Evolutionary conservation across 176 grass and related monocot species (phyloP).

Genomic region (Paspalum notatum): DNA sequence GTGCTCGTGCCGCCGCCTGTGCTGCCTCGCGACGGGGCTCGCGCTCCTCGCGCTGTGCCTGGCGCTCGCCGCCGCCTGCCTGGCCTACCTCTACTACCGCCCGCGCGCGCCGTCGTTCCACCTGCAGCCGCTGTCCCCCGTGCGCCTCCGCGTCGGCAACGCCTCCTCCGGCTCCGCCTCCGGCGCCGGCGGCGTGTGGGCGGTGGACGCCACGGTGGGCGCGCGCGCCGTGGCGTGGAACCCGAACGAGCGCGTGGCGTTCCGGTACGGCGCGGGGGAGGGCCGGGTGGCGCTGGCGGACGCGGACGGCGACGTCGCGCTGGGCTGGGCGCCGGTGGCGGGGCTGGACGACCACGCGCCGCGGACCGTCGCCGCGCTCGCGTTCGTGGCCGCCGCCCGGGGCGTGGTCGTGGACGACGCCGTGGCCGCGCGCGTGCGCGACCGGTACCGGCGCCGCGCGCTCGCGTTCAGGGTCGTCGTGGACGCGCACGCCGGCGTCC

Average conservation of each 20-base stretch:
- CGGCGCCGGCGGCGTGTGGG: too few species aligned
- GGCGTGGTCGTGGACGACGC: constrained; percentile 81
- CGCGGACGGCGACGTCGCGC: constrained; percentile 62
- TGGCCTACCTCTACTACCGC: constrained; percentile 87
- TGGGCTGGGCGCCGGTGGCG: constrained; percentile 51
- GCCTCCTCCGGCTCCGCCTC: constrained; percentile 23
- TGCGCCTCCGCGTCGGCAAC: constrained; percentile 44
- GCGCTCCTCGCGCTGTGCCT: constrained; percentile 47
- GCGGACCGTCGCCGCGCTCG: constrained; percentile 47
- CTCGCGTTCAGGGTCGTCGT: constrained; percentile 67
- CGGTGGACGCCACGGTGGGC: constrained; percentile 55
- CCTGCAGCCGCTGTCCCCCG: constrained; percentile 56
- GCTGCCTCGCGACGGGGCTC: constrained; percentile 51
- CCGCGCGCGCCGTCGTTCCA: constrained; percentile 74
- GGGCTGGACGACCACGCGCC: constrained; percentile 53
- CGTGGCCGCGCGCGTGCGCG: constrained; percentile 60
- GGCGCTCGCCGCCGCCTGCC: constrained; percentile 54
- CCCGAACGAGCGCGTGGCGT: constrained; percentile 62
- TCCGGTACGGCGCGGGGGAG: constrained; percentile 68
- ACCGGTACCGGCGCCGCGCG: constrained; percentile 46
- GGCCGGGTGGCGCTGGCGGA: constrained; percentile 58
- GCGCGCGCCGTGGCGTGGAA: constrained; percentile 59
- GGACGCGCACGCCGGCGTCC: constrained; percentile 59
- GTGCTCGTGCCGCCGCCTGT: constrained; percentile 58
- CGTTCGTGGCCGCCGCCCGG: constrained; percentile 46